Evolutionary conservation across 2,329 filamentous ascomycete species (phyloP).

Genomic region (Arthrobotrys musiformis): DNA sequence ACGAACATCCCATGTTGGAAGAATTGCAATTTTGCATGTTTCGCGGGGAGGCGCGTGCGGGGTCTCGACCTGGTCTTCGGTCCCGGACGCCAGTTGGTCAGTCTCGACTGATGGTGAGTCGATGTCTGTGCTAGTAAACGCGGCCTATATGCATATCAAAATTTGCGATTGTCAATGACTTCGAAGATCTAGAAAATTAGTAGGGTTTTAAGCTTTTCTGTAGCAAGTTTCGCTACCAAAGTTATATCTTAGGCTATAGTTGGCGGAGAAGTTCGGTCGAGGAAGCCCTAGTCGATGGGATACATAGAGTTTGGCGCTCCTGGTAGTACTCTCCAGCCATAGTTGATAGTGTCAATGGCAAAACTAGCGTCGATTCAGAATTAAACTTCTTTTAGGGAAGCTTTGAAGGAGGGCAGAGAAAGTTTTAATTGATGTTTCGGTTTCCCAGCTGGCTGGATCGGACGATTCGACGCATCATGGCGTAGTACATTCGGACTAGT

Average conservation of each 20-base stretch:
- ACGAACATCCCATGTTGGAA: too few relatives aligned
- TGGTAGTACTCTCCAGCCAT: not conserved
- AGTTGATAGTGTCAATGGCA: too few relatives aligned
- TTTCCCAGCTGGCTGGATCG: conserved; percentile 4
- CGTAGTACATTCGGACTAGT: too few relatives aligned
- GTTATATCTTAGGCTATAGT: not conserved
- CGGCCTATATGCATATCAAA: too few relatives aligned
- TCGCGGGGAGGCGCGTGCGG: too few relatives aligned
- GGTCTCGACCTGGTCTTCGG: not conserved
- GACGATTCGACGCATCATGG: not conserved
- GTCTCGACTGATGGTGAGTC: too few relatives aligned
- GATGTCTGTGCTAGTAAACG: not conserved
- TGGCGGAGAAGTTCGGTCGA: conserved; percentile 1
- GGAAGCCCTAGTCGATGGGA: not conserved
- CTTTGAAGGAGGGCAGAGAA: too few relatives aligned
- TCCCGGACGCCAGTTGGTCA: too few relatives aligned
- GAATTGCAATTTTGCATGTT: too few relatives aligned
- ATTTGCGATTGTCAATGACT: not conserved
- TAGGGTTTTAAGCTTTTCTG: too few relatives aligned
- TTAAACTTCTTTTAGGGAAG: not conserved
- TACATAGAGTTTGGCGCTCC: not conserved
- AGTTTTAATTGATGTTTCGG: too few relatives aligned
- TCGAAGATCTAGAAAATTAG: not conserved
- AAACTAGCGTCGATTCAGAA: not conserved
- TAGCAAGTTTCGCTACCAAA: too few relatives aligned